Percentiles rank a stretch among this genome's conserved stretches.
Conservation (phyloP, 2,329 filamentous ascomycete genomes). For the Talaromyces funiculosus region DNA sequence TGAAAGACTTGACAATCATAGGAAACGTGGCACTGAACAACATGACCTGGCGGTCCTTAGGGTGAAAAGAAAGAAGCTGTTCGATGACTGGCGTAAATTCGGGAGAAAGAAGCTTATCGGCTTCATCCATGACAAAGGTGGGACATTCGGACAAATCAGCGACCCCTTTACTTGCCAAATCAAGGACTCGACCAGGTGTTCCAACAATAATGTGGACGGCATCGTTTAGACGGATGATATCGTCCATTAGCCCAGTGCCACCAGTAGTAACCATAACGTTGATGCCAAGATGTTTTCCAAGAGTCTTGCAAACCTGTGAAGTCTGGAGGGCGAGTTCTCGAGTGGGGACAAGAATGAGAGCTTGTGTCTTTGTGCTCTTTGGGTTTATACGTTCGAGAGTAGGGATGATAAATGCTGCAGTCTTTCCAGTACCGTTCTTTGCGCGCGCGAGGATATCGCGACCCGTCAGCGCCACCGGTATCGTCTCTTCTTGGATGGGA, state of each 20-base stretch:
- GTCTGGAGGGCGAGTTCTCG: slow-evolving; percentile 96
- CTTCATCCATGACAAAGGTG: slow-evolving; percentile 99
- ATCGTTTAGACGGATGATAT: slow-evolving; percentile 91
- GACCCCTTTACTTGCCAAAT: slow-evolving; percentile 92
- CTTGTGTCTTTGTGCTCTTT: slow-evolving; percentile 93
- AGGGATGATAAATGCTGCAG: slow-evolving; percentile 94
- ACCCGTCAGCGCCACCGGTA: slow-evolving; percentile 90
- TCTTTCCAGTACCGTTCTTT: slow-evolving; percentile 98
- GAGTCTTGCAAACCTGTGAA: slow-evolving; percentile 96
- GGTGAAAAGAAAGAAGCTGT: slow-evolving; percentile 89
- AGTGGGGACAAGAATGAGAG: slow-evolving; percentile 91
- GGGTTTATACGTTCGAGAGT: slow-evolving; percentile 94
- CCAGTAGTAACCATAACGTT: slow-evolving; percentile 99
- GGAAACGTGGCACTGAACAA: slow-evolving; percentile 98
- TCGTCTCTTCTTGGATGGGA: slow-evolving; percentile 98
- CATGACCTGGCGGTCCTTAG: slow-evolving; percentile 98
- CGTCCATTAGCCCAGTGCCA: slow-evolving; percentile 89
- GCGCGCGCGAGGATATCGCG: slow-evolving; percentile 92
- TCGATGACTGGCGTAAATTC: slow-evolving; percentile 98
- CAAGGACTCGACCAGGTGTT: slow-evolving; percentile 91
- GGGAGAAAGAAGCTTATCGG: slow-evolving; percentile 91
- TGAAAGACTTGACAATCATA: slow-evolving; percentile 94
- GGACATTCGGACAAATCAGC: slow-evolving; percentile 93
- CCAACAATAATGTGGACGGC: slow-evolving; percentile 96
- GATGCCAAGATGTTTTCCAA: slow-evolving; percentile 93